Percentiles rank a stretch among this genome's conserved stretches.
These are phyloP conservation scores for Citrus glauca DNA, from an alignment of 345 rosid genomes.

Conservation along the genomic window DNA sequence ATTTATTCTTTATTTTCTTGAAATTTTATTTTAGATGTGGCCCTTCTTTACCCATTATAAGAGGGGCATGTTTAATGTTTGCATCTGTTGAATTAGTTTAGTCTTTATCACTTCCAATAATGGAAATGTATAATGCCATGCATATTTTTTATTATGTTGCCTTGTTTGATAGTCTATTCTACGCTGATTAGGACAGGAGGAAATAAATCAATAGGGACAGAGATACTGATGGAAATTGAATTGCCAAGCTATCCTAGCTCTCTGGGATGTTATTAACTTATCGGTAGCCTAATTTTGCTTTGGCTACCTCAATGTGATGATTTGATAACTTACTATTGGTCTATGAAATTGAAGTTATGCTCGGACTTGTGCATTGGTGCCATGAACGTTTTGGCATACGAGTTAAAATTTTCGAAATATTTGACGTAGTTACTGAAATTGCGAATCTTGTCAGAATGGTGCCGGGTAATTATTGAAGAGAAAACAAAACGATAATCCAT, in stretches of 20 bases:
- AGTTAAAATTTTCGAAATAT: background rate
- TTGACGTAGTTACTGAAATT: background rate
- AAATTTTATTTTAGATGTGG: no score
- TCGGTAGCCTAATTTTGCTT: background rate
- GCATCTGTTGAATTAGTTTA: background rate
- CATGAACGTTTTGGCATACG: background rate
- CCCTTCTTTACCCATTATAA: no score
- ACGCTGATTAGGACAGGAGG: background rate
- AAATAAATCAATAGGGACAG: background rate
- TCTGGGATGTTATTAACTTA: background rate
- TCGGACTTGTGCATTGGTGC: background rate
- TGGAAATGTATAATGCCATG: background rate
- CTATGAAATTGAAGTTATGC: no score
- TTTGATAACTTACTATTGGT: no score
- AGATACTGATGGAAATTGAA: background rate
- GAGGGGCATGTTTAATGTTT: background rate
- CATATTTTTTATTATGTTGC: background rate
- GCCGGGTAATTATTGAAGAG: background rate
- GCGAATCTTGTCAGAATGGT: background rate
- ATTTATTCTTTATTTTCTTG: no score
- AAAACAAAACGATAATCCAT: slow-evolving; percentile 10
- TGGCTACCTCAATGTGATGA: background rate
- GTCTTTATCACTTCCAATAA: background rate
- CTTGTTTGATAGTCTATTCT: background rate
- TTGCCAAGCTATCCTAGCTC: background rate